These are phyloP conservation scores for Aspergillus steynii DNA, from an alignment of 495 filamentous ascomycete species.

Conservation along the genomic window DNA sequence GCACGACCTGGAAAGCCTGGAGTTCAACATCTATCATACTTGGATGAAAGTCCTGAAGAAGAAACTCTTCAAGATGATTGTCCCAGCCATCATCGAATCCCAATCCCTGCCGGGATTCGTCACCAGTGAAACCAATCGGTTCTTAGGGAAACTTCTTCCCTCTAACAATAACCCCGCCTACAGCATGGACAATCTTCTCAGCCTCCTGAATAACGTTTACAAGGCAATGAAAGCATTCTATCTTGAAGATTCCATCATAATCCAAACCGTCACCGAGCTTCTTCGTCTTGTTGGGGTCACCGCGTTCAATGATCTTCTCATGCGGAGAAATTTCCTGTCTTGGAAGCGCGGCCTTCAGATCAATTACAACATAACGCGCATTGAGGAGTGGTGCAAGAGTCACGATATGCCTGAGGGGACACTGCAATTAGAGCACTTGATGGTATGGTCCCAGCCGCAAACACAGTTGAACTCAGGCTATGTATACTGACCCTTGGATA, in stretches of 20 bases:
- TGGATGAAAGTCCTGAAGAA: conserved; percentile 99
- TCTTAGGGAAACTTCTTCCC: conserved; percentile 94
- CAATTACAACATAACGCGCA: conserved; percentile 99
- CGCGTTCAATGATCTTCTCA: conserved; percentile 97
- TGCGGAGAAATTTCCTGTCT: conserved; percentile 97
- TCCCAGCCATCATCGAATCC: conserved; percentile 97
- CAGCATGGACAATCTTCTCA: conserved; percentile 99
- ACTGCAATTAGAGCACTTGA: conserved; percentile 95
- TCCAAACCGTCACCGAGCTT: conserved; percentile 91
- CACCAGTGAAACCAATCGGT: conserved; percentile 95
- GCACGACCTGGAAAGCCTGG: conserved; percentile 95
- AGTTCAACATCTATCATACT: conserved; percentile 99
- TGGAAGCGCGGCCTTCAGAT: conserved; percentile 99
- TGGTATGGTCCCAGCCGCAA: conserved; percentile 55
- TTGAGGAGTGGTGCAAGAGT: conserved; percentile 99
- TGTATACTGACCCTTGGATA: conserved; percentile 41
- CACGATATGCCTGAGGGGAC: conserved; percentile 99
- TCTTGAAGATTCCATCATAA: conserved; percentile 92
- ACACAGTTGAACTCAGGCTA: neutral
- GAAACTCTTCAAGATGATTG: conserved; percentile 98
- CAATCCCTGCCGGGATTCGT: conserved; percentile 98
- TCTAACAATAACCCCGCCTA: conserved; percentile 85
- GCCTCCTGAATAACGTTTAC: conserved; percentile 94
- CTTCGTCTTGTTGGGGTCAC: conserved; percentile 94
- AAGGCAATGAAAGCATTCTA: conserved; percentile 98